These are phyloP conservation scores for Malus sylvestris DNA, from an alignment of 306 rosid species.

Conservation along the genomic window DNA sequence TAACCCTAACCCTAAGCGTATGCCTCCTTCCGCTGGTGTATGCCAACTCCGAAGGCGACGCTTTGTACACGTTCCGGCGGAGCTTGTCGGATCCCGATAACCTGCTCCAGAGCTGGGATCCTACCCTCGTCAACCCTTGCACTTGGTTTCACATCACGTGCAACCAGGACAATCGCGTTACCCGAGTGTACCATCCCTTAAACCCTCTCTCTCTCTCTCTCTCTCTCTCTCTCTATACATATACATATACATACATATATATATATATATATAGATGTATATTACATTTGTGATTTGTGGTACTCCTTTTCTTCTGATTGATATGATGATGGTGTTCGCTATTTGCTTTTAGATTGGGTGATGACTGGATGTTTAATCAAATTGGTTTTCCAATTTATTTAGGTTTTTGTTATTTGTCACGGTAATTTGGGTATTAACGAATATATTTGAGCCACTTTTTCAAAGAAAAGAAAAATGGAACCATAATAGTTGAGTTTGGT, in stretches of 20 bases:
- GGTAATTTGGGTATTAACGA: not conserved
- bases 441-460: not conserved
- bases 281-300: not conserved
- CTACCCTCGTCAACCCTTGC: slow-evolving; percentile 90
- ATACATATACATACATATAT: not conserved
- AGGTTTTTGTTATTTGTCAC: not conserved
- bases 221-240: not conserved
- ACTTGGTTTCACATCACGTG: slow-evolving; percentile 99
- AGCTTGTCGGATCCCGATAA: slow-evolving; percentile 81
- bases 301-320: not conserved
- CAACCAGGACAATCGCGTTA: slow-evolving; percentile 81
- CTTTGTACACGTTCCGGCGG: slow-evolving; percentile 65
- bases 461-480: not conserved
- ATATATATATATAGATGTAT: not conserved
- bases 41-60: slow-evolving; percentile 87
- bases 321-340: not conserved
- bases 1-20: slow-evolving; percentile 23
- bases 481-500: not conserved
- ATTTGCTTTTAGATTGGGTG: not conserved
- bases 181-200: slow-evolving; percentile 56
- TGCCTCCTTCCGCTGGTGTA: slow-evolving; percentile 27
- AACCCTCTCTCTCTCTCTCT: not conserved
- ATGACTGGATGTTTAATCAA: too few relatives aligned
- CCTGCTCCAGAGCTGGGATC: slow-evolving; percentile 97
- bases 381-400: not conserved